A percentile compares a stretch with the other conserved stretches of the same genome.
Evolutionary conservation across 768 basidiomycete species (phyloP).

Genomic region (Panaeolus papilionaceus): DNA sequence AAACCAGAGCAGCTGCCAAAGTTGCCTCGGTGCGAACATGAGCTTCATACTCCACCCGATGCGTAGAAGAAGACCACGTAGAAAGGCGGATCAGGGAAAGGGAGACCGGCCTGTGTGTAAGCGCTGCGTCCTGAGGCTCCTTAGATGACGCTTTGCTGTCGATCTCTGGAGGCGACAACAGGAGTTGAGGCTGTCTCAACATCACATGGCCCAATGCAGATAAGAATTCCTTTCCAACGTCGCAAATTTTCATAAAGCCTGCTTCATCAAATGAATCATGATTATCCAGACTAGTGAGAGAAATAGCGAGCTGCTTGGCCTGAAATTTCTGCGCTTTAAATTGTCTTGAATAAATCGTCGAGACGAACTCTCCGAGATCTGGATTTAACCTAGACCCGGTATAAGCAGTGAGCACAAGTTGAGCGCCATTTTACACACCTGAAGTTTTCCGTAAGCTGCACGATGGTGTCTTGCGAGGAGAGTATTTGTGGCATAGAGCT

Average conservation of each 20-base stretch:
- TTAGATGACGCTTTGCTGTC: slow-evolving; percentile 24
- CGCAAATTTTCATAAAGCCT: slow-evolving; percentile 30
- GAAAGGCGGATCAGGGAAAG: slow-evolving; percentile 49
- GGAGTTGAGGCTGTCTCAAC: slow-evolving; percentile 44
- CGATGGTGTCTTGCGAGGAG: slow-evolving; percentile 44
- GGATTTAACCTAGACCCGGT: slow-evolving; percentile 47
- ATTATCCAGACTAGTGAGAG: slow-evolving; percentile 36
- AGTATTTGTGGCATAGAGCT: slow-evolving; percentile 25
- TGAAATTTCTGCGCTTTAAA: slow-evolving; percentile 57
- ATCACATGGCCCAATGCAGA: slow-evolving; percentile 50
- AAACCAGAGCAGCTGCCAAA: slow-evolving; percentile 50
- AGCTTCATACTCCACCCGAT: slow-evolving; percentile 49
- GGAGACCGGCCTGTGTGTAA: slow-evolving; percentile 46
- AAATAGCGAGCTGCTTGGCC: slow-evolving; percentile 42
- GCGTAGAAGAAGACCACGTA: slow-evolving; percentile 37
- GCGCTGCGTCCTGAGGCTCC: slow-evolving; percentile 22
- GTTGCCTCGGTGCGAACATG: slow-evolving; percentile 56
- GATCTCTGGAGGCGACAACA: slow-evolving; percentile 34
- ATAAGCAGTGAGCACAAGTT: background rate
- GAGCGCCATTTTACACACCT: slow-evolving; percentile 35
- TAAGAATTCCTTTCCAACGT: slow-evolving; percentile 42
- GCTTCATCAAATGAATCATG: slow-evolving; percentile 28
- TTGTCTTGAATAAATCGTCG: slow-evolving; percentile 54
- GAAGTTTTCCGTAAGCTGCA: slow-evolving; percentile 60
- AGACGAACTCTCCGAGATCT: slow-evolving; percentile 59